Base-by-base conservation (phyloP, 1,139 yeast species). In the Pichia terricola region DNA sequence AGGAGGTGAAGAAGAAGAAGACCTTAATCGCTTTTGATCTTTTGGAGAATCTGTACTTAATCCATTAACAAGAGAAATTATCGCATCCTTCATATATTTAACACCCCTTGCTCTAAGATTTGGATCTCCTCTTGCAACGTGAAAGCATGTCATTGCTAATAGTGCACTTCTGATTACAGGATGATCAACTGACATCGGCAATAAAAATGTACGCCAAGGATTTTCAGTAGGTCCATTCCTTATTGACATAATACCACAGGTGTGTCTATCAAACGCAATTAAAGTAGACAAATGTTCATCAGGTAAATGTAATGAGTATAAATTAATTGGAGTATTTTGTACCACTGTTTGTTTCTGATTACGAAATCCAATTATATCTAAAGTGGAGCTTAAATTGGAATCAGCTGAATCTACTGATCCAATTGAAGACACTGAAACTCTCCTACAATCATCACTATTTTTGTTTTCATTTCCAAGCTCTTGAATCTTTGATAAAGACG, bases 61-160 rank as follows among this genome's bases (percentile, higher is more conserved):
- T 0, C 81, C 83, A 49, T 73, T 69, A 2, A 81, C 82, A 26
- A 79, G 61, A 47, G 76, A 81, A 35, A 70, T 63, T 46, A 79
- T 75, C 34, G 84, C 75, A 42, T 69, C 66, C 50, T 75, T 75
- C 84, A 79, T 78, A 59, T 77, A 77, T 35, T 62, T 61, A 52
- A 71, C 69, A 3, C 82, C 85, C 47, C 68, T 68, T 1, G 75
- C 62, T 28, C 79, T 58, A 40, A 77, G 50, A 4, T 62, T 62
- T 25, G 70, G 63, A 46, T 71, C 70, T 9, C 70, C 64, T 27
- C 73, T 58, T 0, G 84, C 77, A 37, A 78, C 66, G 55, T 80
- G 86, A 51, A 79, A 78, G 45, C 77, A 65, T 0, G 86, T 77
- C 77, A 80, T 76, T 3, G 84, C 73, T 2, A 82, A 79, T 42